Percentiles rank a stretch among this genome's conserved stretches.
phyloP scores from a whole-genome alignment of 2,329 filamentous ascomycete species.

The Akanthomyces muscarius region DNA sequence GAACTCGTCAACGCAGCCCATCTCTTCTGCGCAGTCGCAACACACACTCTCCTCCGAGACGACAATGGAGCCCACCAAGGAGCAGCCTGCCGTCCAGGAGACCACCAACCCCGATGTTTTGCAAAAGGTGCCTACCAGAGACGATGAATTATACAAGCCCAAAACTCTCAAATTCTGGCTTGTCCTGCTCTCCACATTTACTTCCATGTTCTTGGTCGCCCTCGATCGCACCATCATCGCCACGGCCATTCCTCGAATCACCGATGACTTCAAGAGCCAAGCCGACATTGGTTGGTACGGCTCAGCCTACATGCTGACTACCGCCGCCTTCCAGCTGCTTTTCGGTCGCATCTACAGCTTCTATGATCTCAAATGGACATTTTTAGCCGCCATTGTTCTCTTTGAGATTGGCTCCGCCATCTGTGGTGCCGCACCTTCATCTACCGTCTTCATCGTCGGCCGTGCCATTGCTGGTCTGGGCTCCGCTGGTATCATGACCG shows the following conservation, averaged over 20 bases:
- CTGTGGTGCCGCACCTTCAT: constrained; percentile 52
- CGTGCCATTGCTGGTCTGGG: constrained; percentile 55
- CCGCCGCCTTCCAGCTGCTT: constrained; percentile 48
- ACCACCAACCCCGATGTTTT: not conserved
- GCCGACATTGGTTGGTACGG: constrained; percentile 60
- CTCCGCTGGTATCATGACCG: constrained; percentile 55
- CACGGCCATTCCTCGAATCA: constrained; percentile 44
- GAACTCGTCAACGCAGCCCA: not conserved
- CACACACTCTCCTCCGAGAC: constrained; percentile 6
- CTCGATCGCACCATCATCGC: constrained; percentile 51
- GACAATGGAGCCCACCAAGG: not conserved
- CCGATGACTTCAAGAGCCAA: constrained; percentile 48
- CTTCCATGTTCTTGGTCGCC: constrained; percentile 55
- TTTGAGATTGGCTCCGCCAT: constrained; percentile 53
- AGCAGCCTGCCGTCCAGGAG: not conserved
- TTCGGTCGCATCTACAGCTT: constrained; percentile 54
- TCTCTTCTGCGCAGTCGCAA: constrained; percentile 9
- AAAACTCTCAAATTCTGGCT: constrained; percentile 54
- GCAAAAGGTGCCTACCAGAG: not conserved
- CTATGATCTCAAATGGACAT: constrained; percentile 47
- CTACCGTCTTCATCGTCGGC: constrained; percentile 51
- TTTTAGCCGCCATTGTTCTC: constrained; percentile 44
- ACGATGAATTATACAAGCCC: constrained; percentile 45
- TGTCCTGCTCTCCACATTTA: constrained; percentile 49
- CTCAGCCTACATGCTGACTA: constrained; percentile 56